Evolutionary conservation across 2,329 filamentous ascomycete species (phyloP), one percentile per base, ranked within the genome.

Genomic region (Epichloe aotearoae): DNA sequence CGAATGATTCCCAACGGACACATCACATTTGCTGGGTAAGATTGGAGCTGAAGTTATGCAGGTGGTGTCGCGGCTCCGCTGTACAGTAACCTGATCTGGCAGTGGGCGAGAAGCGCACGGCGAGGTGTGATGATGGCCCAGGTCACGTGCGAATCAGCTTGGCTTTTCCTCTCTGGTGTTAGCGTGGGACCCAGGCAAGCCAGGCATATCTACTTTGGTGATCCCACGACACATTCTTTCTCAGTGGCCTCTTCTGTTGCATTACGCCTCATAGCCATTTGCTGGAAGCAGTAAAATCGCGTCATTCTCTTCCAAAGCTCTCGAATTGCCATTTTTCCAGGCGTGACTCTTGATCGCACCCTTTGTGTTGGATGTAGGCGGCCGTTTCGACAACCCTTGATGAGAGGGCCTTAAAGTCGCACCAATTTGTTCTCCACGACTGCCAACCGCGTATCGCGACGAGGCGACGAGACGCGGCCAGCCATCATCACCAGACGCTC

Each of bases 191-290:
- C 38, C 36, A 52, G 52, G 17, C 50, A 50, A 50, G 50, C 50
- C 53, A 52, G 51, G 50, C 39, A 36, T 53, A 53, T 50, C 53
- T 50, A 44, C 52, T 53, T 53, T 60, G 61, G 60, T 58, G 59
- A 66, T 65, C 63, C 63, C 60, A 66, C 53, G 64, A 66, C 66
- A 68, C 65, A 65, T 64, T 66, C 64, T 68, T 66, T 59, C 61
- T 56, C 59, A 57, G 58, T 54, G 59, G 61, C 58, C 56, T 59
- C 60, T 59, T 57, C 57, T 54, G 56, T 57, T 56, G 56, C 59
- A 59, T 57, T 62, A 59, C 60, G 56, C 56, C 52, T 55, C 54
- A 57, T 55, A 55, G 57, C 52, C 52, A 55, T 55, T 54, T 57
- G 53, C 46, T 52, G 56, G 53, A 56, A 54, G 51, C 46, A 46